Conservation (phyloP, 2,329 filamentous ascomycete genomes). For the Colletotrichum kahawae region DNA sequence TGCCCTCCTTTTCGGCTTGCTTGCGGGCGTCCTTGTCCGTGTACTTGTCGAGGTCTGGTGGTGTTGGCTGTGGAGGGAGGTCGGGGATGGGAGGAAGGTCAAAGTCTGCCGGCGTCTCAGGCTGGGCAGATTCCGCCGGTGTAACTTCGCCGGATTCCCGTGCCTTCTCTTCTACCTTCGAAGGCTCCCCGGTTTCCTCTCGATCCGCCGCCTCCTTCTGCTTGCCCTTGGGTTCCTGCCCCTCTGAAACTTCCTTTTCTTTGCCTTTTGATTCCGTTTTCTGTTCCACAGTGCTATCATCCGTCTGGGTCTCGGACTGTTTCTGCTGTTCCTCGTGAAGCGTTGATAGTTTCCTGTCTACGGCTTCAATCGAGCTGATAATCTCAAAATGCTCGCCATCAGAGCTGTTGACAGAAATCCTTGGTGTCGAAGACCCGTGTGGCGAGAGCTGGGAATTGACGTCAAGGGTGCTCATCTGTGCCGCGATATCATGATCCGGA, state of each 20-base stretch:
- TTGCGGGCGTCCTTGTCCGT: conserved; percentile 70
- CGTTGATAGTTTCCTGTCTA: background rate
- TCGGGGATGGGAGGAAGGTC: conserved; percentile 49
- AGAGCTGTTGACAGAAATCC: conserved; percentile 51
- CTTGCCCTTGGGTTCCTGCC: conserved; percentile 4
- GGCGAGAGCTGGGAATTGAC: conserved; percentile 3
- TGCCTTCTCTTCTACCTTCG: background rate
- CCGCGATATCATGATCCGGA: background rate
- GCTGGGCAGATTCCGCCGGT: background rate
- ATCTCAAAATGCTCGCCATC: conserved; percentile 31
- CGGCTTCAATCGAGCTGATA: background rate
- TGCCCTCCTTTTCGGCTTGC: conserved; percentile 71
- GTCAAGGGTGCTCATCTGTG: background rate
- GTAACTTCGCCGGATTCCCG: background rate
- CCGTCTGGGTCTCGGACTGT: background rate
- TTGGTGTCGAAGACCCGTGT: conserved; percentile 34
- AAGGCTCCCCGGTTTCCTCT: background rate
- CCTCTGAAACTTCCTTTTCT: background rate
- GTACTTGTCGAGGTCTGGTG: conserved; percentile 63
- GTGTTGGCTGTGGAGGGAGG: conserved; percentile 57
- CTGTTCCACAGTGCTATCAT: background rate
- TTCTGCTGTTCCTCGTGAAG: conserved; percentile 6
- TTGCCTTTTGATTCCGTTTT: background rate
- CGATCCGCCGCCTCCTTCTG: background rate
- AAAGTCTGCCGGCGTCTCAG: background rate